phyloP scores from a whole-genome alignment of 2,329 filamentous ascomycete species.

The Aureobasidium sp. region DNA sequence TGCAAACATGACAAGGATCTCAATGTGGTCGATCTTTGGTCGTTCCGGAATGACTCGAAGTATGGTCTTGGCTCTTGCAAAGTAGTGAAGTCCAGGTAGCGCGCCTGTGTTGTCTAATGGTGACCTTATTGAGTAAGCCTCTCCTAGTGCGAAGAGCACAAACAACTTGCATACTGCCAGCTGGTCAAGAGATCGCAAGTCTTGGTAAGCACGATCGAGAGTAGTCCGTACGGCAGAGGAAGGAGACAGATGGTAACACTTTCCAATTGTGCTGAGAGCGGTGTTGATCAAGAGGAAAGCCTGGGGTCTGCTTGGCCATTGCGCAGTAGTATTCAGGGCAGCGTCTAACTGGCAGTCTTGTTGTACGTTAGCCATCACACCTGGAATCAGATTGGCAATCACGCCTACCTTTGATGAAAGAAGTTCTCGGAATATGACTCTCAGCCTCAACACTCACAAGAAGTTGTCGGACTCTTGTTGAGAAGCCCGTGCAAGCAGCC shows the following conservation, averaged over 20 bases:
- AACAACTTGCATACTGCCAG: slow-evolving; percentile 34
- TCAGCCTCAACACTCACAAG: slow-evolving; percentile 19
- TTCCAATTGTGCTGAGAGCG: slow-evolving; percentile 33
- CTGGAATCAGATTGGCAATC: background rate
- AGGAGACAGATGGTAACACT: slow-evolving; percentile 36
- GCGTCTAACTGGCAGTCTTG: slow-evolving; percentile 25
- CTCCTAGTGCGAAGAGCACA: slow-evolving; percentile 39
- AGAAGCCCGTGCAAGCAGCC: slow-evolving; percentile 31
- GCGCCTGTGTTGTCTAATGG: slow-evolving; percentile 23
- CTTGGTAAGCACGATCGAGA: slow-evolving; percentile 32
- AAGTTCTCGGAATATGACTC: slow-evolving; percentile 27
- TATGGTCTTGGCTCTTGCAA: slow-evolving; percentile 32
- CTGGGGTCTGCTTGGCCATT: slow-evolving; percentile 33
- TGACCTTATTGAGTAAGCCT: slow-evolving; percentile 37
- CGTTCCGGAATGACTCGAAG: slow-evolving; percentile 35
- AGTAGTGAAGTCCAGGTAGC: slow-evolving; percentile 39
- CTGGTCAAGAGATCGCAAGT: slow-evolving; percentile 26
- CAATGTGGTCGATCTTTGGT: slow-evolving; percentile 36
- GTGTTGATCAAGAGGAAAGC: slow-evolving; percentile 33
- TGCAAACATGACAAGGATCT: slow-evolving; percentile 36
- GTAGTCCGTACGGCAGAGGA: slow-evolving; percentile 30
- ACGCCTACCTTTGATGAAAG: slow-evolving; percentile 21
- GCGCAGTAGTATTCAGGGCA: slow-evolving; percentile 27
- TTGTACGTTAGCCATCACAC: background rate
- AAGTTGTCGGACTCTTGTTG: slow-evolving; percentile 29